phyloP scores from a whole-genome alignment of 768 basidiomycete genomes.

The Goffeauzyma gilvescens region DNA sequence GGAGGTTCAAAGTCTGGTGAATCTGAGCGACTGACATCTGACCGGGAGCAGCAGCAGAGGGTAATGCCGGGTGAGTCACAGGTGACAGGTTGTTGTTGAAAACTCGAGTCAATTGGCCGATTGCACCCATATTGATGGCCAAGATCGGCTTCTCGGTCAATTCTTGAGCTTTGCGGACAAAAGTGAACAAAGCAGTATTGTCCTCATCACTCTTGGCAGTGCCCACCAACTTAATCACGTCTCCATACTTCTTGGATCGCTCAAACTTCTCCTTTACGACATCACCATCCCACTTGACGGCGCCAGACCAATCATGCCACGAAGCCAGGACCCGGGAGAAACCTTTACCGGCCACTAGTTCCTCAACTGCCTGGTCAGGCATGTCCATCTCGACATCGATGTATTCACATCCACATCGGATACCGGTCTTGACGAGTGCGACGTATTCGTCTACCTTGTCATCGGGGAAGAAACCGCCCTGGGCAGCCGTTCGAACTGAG shows the following conservation, averaged over 20 bases:
- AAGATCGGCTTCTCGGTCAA: constrained; percentile 58
- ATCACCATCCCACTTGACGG: constrained; percentile 57
- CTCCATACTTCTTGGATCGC: constrained; percentile 48
- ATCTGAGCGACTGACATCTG: constrained; percentile 78
- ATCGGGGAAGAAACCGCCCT: constrained; percentile 85
- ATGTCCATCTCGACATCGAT: constrained; percentile 74
- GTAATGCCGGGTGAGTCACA: constrained; percentile 73
- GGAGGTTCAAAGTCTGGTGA: constrained; percentile 56
- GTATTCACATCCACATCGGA: constrained; percentile 75
- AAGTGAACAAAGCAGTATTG: constrained; percentile 59
- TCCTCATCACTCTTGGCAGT: constrained; percentile 57
- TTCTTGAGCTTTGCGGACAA: constrained; percentile 40
- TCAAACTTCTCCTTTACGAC: constrained; percentile 51
- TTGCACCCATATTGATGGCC: constrained; percentile 74
- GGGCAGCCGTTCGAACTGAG: constrained; percentile 68
- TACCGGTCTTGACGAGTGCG: constrained; percentile 54
- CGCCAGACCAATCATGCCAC: constrained; percentile 85
- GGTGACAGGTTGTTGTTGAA: constrained; percentile 73
- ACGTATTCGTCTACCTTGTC: constrained; percentile 50
- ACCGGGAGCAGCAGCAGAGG: constrained; percentile 72
- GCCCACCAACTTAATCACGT: constrained; percentile 81
- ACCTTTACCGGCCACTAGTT: constrained; percentile 47
- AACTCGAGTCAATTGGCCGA: constrained; percentile 77
- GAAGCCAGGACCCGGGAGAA: constrained; percentile 68
- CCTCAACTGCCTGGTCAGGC: constrained; percentile 44